Base-by-base conservation (phyloP, 2,329 filamentous ascomycete genomes). In the Aspergillus niger region DNA sequence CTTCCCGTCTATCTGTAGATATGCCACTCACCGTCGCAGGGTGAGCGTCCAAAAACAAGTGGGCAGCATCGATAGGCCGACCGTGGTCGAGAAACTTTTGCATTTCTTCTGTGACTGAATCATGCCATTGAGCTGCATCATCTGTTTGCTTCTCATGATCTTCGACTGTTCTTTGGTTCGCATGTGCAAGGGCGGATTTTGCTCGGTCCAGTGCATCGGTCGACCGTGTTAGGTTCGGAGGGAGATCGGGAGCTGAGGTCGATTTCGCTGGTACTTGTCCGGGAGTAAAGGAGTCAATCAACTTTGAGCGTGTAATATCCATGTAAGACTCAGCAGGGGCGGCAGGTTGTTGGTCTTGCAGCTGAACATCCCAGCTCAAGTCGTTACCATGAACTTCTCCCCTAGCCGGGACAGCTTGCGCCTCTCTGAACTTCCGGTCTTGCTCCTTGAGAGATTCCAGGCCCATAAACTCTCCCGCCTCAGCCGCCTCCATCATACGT, bases 401-500 rank as follows among this genome's bases (percentile, higher is more conserved):
- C 36, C 60, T 49, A 17, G 47, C 53, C 13, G 58, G 43, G 43
- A 43, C 43, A 30, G 55, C 24, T 22, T 62, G 55, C 36, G 61
- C 51, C 26, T 63, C 64, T 52, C 62, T 63, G 47, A 60, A 59
- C 49, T 48, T 64, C 30, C 60, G 54, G 41, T 70, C 67, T 56
- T 70, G 65, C 58, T 69, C 59, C 49, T 74, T 76, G 64, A 75
- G 66, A 20, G 75, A 75, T 8, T 73, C 74, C 50, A 79, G 52
- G 0, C 77, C 75, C 58, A 74, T 70, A 44, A 79, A 79, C 22
- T 80, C 76, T 1, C 77, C 78, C 2, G 75, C 74, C 60, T 80
- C 79, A 2, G 79, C 78, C 3, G 77, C 76, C 50, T 78, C 77
- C 63, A 80, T 76, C 76, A 80, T 79, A 10, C 69, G 68, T 6